A percentile compares a stretch with the other conserved stretches of the same genome.
Evolutionary conservation across 2,329 filamentous ascomycete genomes (phyloP).

Genomic region (Graphium sp.): DNA sequence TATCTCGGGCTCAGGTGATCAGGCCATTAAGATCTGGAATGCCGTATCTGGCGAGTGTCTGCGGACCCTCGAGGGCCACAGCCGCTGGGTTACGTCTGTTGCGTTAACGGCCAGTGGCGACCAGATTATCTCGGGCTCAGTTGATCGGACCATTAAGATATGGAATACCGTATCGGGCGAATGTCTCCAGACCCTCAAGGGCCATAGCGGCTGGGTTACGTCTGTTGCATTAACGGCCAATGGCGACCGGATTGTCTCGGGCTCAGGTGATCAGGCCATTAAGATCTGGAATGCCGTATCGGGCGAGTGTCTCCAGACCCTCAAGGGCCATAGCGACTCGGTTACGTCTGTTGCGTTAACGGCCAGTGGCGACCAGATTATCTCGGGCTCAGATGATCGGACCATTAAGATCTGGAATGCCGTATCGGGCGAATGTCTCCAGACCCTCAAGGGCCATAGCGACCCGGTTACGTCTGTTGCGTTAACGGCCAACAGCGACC

Average conservation of each 20-base stretch:
- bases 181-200: background rate
- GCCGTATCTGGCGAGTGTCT: constrained; percentile 2
- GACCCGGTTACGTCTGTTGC: constrained; percentile 6
- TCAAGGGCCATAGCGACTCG: constrained; percentile 4
- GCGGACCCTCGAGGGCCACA: constrained; percentile 5
- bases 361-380: constrained; percentile 3
- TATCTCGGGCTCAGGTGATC: constrained; percentile 5
- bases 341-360: constrained; percentile 8
- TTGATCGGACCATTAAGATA: constrained; percentile 2
- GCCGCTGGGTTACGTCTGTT: constrained; percentile 1
- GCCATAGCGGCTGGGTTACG: background rate
- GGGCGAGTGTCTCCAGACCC: constrained; percentile 2
- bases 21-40: constrained; percentile 7
- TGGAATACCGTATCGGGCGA: constrained; percentile 2
- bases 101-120: background rate
- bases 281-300: constrained; percentile 7
- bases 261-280: constrained; percentile 5
- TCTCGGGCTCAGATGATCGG: constrained; percentile 5
- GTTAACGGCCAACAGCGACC: constrained; percentile 6
- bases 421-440: constrained; percentile 2
- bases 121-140: background rate
- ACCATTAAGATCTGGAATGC: constrained; percentile 7
- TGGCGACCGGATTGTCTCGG: constrained; percentile 4
- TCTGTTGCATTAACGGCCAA: constrained; percentile 8
- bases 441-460: constrained; percentile 5